A percentile compares a stretch with the other conserved stretches of the same genome.
phyloP scores from a whole-genome alignment of 2,329 filamentous ascomycete species.

The Ophiostoma quercus region DNA sequence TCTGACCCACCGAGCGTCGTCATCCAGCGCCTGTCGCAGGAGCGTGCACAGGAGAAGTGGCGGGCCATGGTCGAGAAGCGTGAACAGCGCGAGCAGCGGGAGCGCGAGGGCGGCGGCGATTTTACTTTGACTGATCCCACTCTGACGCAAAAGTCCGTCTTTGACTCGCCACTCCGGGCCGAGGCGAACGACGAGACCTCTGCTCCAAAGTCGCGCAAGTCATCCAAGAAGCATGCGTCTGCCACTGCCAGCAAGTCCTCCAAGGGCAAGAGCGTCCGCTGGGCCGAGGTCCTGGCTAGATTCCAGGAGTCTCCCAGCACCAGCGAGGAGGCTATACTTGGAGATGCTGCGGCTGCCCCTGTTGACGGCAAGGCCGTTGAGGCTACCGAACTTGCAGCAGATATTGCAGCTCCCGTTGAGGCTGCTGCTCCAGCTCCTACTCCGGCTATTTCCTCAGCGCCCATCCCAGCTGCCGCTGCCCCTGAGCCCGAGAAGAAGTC shows the following conservation, averaged over 20 bases:
- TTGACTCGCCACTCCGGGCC: conserved; percentile 27
- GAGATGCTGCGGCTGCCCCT: not conserved
- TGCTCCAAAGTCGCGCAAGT: not conserved
- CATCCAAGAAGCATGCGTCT: not conserved
- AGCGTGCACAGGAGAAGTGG: conserved; percentile 22
- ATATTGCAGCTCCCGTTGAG: not conserved
- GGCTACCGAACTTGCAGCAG: not conserved
- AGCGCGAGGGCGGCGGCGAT: not conserved
- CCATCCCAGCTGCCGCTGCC: not conserved
- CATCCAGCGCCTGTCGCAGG: conserved; percentile 32
- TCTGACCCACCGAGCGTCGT: conserved; percentile 35
- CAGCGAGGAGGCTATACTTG: not conserved
- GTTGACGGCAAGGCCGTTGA: not conserved
- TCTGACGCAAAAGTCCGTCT: conserved; percentile 27
- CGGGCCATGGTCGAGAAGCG: conserved; percentile 14
- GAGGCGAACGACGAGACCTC: conserved; percentile 2
- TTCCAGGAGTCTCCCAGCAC: conserved; percentile 28
- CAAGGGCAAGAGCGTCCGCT: conserved; percentile 31
- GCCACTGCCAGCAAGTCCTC: not conserved
- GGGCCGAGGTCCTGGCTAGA: conserved; percentile 34
- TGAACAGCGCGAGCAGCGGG: conserved; percentile 28
- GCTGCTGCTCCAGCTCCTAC: not conserved
- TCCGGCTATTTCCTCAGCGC: not conserved
- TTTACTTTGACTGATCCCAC: conserved; percentile 13
- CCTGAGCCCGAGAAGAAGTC: conserved; percentile 21